Base-by-base conservation (phyloP, 73 alveolate genomes). In the Paramecium sonneborni region DNA sequence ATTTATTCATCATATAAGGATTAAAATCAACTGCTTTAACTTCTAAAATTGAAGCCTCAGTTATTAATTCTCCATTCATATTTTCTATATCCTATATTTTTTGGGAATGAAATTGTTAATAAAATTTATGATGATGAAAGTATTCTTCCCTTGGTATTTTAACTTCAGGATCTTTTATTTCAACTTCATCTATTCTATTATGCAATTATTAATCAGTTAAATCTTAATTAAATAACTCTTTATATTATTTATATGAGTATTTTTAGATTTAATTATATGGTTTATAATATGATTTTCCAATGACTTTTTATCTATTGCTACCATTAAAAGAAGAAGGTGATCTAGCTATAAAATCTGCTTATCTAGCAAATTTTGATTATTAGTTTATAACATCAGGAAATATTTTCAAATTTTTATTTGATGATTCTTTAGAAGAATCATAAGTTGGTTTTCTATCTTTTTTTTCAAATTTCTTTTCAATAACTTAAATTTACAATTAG, bases 321-420 rank as follows among this genome's bases (percentile, higher is more conserved):
- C 84, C 84, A 30, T 62, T 30, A 26, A 26, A 62, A 23, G 84
- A 62, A 62, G 84, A 62, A 26, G 84, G 84, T 12, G 84, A 62
- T 62, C 84, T 62, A 30, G 84, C 84, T 23, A 62, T 62, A 26
- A 62, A 26, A 14, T 62, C 84, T 23, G 52, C 24, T 30, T 62
- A 30, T 30, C 46, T 32, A 9, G 84, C 84, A 62, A 62, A 62
- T 62, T 30, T 62, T 26, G 84, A 62, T n/a, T 62, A 24, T 9
- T 62, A 30, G 6, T 26, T 62, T 12, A 32, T 9, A 62, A 15
- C 3, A 28, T 62, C 84, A 12, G 84, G 84, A 15, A 62, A 62
- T 23, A 62, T 32, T 26, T 32, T 62, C 30, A 62, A 5, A 62
- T 62, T 62, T 62, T 30, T 30, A 62, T 62, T 62, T 26, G 39